A percentile compares a stretch with the other conserved stretches of the same genome.
These are phyloP conservation scores for Flagelloscypha sp. DNA, from an alignment of 768 basidiomycete species.

Conservation along the genomic window DNA sequence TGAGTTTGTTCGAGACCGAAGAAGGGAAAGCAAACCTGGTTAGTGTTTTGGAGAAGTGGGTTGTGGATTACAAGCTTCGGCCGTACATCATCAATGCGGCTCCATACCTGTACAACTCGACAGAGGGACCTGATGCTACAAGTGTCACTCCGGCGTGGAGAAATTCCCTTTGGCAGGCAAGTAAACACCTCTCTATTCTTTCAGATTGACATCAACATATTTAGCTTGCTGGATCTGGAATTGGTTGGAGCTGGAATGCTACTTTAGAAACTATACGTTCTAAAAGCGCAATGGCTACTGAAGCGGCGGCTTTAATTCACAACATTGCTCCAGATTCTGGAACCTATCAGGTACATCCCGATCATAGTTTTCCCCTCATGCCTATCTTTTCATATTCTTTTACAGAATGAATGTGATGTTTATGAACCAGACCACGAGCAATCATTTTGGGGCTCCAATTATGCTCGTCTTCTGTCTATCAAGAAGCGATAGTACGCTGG, in stretches of 20 bases:
- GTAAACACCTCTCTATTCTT: slow-evolving; percentile 3
- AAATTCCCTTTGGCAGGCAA: slow-evolving; percentile 19
- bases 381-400: neutral
- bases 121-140: slow-evolving; percentile 8
- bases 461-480: slow-evolving; percentile 16
- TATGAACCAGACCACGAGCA: slow-evolving; percentile 21
- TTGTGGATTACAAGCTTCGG: neutral
- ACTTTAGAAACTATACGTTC: slow-evolving; percentile 3
- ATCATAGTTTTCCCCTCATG: neutral
- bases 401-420: slow-evolving; percentile 22
- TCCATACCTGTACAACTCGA: slow-evolving; percentile 14
- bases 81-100: slow-evolving; percentile 13
- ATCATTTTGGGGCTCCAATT: slow-evolving; percentile 21
- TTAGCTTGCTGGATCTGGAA: slow-evolving; percentile 6
- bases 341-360: slow-evolving; percentile 32
- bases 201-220: slow-evolving; percentile 14
- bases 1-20: slow-evolving; percentile 17
- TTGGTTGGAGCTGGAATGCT: slow-evolving; percentile 11
- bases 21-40: slow-evolving; percentile 11
- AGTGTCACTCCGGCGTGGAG: slow-evolving; percentile 20
- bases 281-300: slow-evolving; percentile 13
- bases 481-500: slow-evolving; percentile 22
- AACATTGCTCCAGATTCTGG: slow-evolving; percentile 32
- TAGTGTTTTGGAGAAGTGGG: slow-evolving; percentile 15
- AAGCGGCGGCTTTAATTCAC: slow-evolving; percentile 15